A percentile compares a stretch with the other conserved stretches of the same genome.
Evolutionary conservation across 805 yeast genomes (phyloP).

Genomic region (Candida sanyiensis): DNA sequence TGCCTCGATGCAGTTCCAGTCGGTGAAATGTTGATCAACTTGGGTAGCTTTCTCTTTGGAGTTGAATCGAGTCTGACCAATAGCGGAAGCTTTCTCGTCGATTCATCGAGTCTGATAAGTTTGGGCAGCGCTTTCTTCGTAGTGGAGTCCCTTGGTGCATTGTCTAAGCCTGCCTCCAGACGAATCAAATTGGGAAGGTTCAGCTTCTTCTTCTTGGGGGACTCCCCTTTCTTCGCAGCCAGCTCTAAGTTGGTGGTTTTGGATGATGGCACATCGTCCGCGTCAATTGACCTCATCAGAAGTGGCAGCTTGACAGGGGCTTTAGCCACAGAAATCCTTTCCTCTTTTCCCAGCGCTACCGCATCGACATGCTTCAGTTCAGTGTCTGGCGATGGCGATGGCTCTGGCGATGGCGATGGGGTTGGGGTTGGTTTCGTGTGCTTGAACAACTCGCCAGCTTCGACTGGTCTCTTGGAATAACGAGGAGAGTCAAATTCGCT

Average conservation of each 20-base stretch:
- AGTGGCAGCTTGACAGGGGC: too few relatives aligned
- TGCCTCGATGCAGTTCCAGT: too few relatives aligned
- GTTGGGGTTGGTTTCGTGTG: neutral
- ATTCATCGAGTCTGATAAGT: conserved; percentile 3
- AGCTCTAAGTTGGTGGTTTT: too few relatives aligned
- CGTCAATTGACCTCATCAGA: too few relatives aligned
- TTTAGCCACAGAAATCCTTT: too few relatives aligned
- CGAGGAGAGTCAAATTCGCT: conserved; percentile 3
- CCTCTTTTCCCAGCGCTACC: too few relatives aligned
- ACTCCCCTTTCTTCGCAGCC: too few relatives aligned
- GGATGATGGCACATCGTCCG: too few relatives aligned
- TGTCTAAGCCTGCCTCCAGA: too few relatives aligned
- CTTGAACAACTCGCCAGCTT: neutral
- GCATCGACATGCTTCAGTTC: neutral
- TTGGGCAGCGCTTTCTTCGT: neutral
- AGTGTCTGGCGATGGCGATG: neutral
- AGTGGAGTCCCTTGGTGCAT: too few relatives aligned
- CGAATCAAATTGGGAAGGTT: too few relatives aligned
- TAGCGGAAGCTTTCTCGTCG: neutral
- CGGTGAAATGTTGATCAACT: neutral
- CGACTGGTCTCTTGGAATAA: neutral
- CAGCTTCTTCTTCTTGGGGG: too few relatives aligned
- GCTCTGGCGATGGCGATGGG: neutral
- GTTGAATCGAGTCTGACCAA: neutral
- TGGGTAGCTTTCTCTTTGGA: conserved; percentile 16